These are phyloP conservation scores for Raffaelea deltoideospora DNA, from an alignment of 2,329 filamentous ascomycete genomes.

Conservation along the genomic window DNA sequence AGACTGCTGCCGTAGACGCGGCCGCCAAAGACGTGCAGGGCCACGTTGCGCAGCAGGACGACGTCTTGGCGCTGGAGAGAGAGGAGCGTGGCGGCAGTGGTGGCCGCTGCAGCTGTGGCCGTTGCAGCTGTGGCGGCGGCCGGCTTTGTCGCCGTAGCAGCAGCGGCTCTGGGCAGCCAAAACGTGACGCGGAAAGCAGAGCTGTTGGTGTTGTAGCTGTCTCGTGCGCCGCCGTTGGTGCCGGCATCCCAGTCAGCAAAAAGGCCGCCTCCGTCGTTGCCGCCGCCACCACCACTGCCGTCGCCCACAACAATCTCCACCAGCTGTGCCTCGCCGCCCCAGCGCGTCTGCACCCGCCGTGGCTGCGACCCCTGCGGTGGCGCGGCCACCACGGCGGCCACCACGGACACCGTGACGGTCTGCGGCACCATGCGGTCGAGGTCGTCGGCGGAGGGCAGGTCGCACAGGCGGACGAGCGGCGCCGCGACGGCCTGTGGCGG, in stretches of 20 bases:
- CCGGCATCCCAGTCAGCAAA: too few species aligned
- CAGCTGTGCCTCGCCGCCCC: conserved; percentile 46
- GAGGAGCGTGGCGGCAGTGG: conserved; percentile 20
- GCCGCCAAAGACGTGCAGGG: conserved; percentile 57
- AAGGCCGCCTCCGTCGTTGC: too few species aligned
- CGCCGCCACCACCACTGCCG: conserved; percentile 62
- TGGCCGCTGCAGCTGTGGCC: conserved; percentile 10
- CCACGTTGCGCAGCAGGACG: conserved; percentile 65
- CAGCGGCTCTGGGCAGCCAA: background rate
- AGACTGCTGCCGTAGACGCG: conserved; percentile 78
- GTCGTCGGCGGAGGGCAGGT: conserved; percentile 53
- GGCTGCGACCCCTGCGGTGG: too few species aligned
- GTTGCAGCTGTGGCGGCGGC: too few species aligned
- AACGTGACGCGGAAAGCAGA: conserved; percentile 2
- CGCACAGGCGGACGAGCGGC: conserved; percentile 48
- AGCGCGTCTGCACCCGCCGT: conserved; percentile 52
- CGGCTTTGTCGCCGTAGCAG: conserved; percentile 16
- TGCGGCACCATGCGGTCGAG: conserved; percentile 57
- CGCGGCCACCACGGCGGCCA: conserved; percentile 66
- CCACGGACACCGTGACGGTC: conserved; percentile 66
- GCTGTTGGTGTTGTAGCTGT: too few species aligned
- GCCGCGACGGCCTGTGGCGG: too few species aligned
- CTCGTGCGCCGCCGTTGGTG: too few species aligned
- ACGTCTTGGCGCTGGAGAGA: conserved; percentile 57
- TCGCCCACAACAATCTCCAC: conserved; percentile 73